Percentiles rank a stretch among this genome's conserved stretches.
These are phyloP conservation scores for Colletotrichum graminicola DNA, from an alignment of 2,329 filamentous ascomycete species.

Conservation along the genomic window DNA sequence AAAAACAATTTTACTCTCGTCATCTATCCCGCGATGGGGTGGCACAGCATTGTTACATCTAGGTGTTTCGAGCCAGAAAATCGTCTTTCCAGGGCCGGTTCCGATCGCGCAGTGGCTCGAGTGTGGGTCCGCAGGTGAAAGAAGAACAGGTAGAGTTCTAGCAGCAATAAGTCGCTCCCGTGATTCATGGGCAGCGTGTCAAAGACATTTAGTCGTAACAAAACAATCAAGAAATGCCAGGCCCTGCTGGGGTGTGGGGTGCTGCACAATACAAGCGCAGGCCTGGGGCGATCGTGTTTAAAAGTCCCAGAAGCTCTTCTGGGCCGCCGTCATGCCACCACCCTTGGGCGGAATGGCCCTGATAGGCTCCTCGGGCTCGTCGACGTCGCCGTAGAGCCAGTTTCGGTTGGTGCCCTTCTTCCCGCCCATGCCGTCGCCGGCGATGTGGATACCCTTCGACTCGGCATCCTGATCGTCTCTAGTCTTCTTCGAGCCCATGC, in stretches of 20 bases:
- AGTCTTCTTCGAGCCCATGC: slow-evolving; percentile 73
- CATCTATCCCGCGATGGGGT: neutral
- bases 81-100: neutral
- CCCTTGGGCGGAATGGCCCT: slow-evolving; percentile 56
- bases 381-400: slow-evolving; percentile 70
- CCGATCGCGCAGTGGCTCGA: neutral
- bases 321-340: slow-evolving; percentile 47
- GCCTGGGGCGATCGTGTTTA: slow-evolving; percentile 45
- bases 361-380: slow-evolving; percentile 54
- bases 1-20: slow-evolving; percentile 21
- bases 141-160: slow-evolving; percentile 35
- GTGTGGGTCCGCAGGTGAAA: neutral
- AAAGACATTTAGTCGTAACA: slow-evolving; percentile 48
- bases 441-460: slow-evolving; percentile 58
- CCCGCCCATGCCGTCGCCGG: slow-evolving; percentile 76
- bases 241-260: neutral
- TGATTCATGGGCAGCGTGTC: slow-evolving; percentile 52
- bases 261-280: slow-evolving; percentile 22
- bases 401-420: slow-evolving; percentile 65
- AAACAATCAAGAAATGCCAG: slow-evolving; percentile 34
- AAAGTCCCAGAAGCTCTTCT: slow-evolving; percentile 63
- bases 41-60: slow-evolving; percentile 29
- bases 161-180: slow-evolving; percentile 43
- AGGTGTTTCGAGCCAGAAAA: slow-evolving; percentile 5
- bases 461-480: slow-evolving; percentile 48